Evolutionary conservation across 169 alveolate genomes (phyloP), one percentile per base, ranked within the genome.

Genomic region (Plasmodium gaboni): DNA sequence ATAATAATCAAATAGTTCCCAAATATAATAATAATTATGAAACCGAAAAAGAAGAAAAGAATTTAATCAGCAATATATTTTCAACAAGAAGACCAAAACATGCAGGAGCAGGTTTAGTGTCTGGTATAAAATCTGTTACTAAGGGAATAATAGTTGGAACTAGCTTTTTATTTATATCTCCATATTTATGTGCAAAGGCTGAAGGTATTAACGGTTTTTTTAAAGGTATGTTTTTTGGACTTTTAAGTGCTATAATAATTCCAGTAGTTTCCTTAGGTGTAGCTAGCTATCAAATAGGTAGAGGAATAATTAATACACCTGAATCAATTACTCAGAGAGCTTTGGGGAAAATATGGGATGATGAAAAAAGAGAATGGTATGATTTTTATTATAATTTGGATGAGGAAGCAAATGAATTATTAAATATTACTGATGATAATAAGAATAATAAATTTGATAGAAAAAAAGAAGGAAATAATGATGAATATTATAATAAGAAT

Each of bases 221-320:
- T 74, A 96, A 96, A 63, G 98, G 98, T 8, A 85, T 95, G 67
- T 97, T 96, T n/a, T 97, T 97, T 24, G 98, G 98, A 2, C 86
- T 96, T 24, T 88, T 95, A 51, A 96, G 96, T 8, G 98, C 98
- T 6, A 95, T 96, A 24, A 92, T 97, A 0, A 93, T 96, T 44
- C 98, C 98, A 15, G 93, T 95, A 22, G 92, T 97, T 1, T 96
- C 97, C 0, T 92, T 96, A 50, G 97, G 98, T 24, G 96, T 96
- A 44, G 97, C 98, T 15, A 94, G 97, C 17, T 96, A 96, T 88
- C 98, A 96, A 74, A 93, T 96, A 67, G 95, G 94, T 28, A 71
- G 98, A 61, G 98, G 98, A 3, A 93, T 94, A 15, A 89, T 94
- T 17, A 96, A 96, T 86, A 96, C 98, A 44, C 98, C 98, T 9